A percentile compares a stretch with the other conserved stretches of the same genome.
phyloP scores from a whole-genome alignment of 73 alveolate species.

The Paramecium primaurelia region DNA sequence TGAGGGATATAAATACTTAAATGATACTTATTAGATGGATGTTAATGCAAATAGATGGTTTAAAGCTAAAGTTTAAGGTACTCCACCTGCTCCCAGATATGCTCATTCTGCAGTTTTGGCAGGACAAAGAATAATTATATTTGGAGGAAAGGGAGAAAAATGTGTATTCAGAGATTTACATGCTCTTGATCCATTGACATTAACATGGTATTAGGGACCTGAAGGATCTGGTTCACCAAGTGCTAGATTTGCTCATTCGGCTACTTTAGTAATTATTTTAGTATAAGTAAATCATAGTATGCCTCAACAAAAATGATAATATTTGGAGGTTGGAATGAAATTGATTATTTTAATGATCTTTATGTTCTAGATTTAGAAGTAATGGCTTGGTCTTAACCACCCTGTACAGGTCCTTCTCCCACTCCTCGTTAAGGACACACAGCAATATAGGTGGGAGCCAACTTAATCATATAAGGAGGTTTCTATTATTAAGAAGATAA shows the following conservation, averaged over 20 bases:
- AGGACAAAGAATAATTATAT: slow-evolving; percentile 94
- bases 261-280: slow-evolving; percentile 69
- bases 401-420: slow-evolving; percentile 94
- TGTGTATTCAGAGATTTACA: slow-evolving; percentile 92
- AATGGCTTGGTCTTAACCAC: slow-evolving; percentile 99
- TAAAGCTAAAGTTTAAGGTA: slow-evolving; percentile 94
- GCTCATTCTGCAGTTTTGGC: slow-evolving; percentile 97
- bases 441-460: slow-evolving; percentile 93
- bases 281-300: slow-evolving; percentile 10
- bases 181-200: slow-evolving; percentile 98
- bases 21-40: slow-evolving; percentile 96
- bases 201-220: slow-evolving; percentile 98
- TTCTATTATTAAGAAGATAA: slow-evolving; percentile 83
- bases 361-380: slow-evolving; percentile 93
- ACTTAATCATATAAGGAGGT: slow-evolving; percentile 82
- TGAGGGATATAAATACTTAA: slow-evolving; percentile 92
- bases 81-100: slow-evolving; percentile 97
- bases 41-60: slow-evolving; percentile 95
- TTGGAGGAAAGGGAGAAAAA: slow-evolving; percentile 89
- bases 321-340: slow-evolving; percentile 99
- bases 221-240: slow-evolving; percentile 98
- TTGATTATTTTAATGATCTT: slow-evolving; percentile 93
- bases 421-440: slow-evolving; percentile 97
- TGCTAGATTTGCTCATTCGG: slow-evolving; percentile 96
- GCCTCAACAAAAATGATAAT: slow-evolving; percentile 95